phyloP scores from a whole-genome alignment of 495 filamentous ascomycete genomes.

The Aspergillus indologenus region DNA sequence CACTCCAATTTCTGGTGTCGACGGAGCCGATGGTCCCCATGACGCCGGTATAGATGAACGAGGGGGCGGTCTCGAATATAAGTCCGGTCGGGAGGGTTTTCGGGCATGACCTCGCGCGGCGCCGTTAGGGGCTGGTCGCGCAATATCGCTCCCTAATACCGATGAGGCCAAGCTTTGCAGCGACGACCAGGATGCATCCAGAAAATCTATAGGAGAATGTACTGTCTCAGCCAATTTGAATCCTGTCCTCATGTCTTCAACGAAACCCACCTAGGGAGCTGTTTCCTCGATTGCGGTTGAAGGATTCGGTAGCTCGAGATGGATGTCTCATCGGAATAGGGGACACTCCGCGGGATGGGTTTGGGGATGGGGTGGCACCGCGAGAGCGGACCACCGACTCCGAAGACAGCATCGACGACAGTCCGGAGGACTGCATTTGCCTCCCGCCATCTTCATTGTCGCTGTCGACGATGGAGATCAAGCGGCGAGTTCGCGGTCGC shows the following conservation, averaged over 20 bases:
- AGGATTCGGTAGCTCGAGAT: constrained; percentile 35
- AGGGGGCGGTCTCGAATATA: constrained; percentile 38
- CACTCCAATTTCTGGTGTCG: constrained; percentile 44
- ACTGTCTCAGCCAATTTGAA: constrained; percentile 30
- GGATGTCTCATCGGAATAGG: constrained; percentile 47
- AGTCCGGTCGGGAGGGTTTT: constrained; percentile 45
- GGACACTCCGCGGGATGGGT: constrained; percentile 43
- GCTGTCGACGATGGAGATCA: constrained; percentile 42
- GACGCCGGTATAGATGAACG: constrained; percentile 34
- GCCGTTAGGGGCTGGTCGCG: constrained; percentile 30
- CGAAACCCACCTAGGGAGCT: constrained; percentile 30
- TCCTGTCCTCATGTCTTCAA: constrained; percentile 23
- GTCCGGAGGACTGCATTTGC: constrained; percentile 32
- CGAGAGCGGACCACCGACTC: constrained; percentile 37
- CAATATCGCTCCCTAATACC: constrained; percentile 47
- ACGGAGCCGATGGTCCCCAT: constrained; percentile 54
- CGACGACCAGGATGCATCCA: constrained; percentile 54
- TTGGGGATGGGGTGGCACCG: constrained; percentile 42
- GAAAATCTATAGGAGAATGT: constrained; percentile 39
- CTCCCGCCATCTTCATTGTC: constrained; percentile 33
- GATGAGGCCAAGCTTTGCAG: constrained; percentile 53
- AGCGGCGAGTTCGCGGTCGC: constrained; percentile 43
- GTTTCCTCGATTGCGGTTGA: constrained; percentile 19
- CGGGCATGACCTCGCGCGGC: constrained; percentile 30
- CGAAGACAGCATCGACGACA: constrained; percentile 28